Evolutionary conservation across 352 stramenopile genomes (phyloP).

Genomic region (Globisporangium paddicum): DNA sequence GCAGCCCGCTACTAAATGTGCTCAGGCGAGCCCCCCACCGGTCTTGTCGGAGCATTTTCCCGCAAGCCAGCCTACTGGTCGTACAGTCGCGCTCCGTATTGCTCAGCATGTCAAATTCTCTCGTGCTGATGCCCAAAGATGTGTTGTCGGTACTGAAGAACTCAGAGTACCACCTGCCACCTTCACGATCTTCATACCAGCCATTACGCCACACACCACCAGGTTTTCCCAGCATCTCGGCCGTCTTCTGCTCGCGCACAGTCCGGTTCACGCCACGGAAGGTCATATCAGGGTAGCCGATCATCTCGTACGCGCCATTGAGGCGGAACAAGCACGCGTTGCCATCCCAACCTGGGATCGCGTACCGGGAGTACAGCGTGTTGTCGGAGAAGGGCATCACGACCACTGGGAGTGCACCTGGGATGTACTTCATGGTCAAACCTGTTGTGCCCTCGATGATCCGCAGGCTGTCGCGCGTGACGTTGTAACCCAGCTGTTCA

Average conservation of each 20-base stretch:
- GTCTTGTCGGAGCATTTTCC: background rate
- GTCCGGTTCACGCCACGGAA: slow-evolving; percentile 1
- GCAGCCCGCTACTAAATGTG: background rate
- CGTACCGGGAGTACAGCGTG: slow-evolving; percentile 14
- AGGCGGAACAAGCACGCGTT: slow-evolving; percentile 25
- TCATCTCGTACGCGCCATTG: slow-evolving; percentile 15
- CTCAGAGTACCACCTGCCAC: slow-evolving; percentile 3
- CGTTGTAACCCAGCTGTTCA: slow-evolving; percentile 16
- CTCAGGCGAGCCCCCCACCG: slow-evolving; percentile 14
- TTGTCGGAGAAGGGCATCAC: slow-evolving; percentile 43
- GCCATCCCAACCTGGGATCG: slow-evolving; percentile 25
- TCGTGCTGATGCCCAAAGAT: background rate
- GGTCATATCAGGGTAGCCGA: background rate
- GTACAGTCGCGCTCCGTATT: slow-evolving; percentile 4
- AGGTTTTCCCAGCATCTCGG: background rate
- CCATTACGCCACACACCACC: slow-evolving; percentile 5
- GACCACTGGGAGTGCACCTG: slow-evolving; percentile 28
- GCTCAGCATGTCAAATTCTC: slow-evolving; percentile 1
- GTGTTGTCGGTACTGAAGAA: background rate
- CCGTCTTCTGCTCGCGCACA: background rate
- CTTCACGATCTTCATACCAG: slow-evolving; percentile 7
- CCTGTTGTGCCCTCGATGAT: too few relatives aligned
- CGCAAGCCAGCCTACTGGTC: background rate
- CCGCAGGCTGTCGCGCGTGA: slow-evolving; percentile 15
- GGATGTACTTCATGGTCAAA: slow-evolving; percentile 9